These are phyloP conservation scores for Straminergon stramineum DNA, from an alignment of 225 moss, liverwort and hornwort species.

Conservation along the genomic window DNA sequence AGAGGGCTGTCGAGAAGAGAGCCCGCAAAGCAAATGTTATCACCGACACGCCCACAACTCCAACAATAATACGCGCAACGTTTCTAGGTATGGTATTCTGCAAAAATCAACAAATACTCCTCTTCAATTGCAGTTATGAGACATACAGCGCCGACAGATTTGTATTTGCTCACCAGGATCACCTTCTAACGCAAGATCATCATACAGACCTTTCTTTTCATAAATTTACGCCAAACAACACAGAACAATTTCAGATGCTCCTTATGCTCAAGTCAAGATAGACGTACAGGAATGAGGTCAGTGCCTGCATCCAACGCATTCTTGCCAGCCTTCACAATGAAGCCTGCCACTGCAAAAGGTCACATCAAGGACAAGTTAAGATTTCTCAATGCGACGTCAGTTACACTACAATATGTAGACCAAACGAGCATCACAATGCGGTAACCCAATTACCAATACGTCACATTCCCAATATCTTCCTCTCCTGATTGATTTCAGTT, in stretches of 20 bases:
- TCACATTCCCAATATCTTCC: neutral
- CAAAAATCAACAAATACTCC: neutral
- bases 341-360: slow-evolving; percentile 51
- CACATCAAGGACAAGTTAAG: neutral
- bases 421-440: neutral
- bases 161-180: neutral
- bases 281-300: slow-evolving; percentile 67
- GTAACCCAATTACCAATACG: neutral
- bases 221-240: neutral
- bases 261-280: neutral
- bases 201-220: neutral
- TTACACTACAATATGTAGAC: neutral
- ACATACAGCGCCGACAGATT: neutral
- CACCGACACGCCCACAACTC: slow-evolving; percentile 49
- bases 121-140: neutral
- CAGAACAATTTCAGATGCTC: neutral
- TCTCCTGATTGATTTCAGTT: neutral
- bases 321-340: slow-evolving; percentile 57
- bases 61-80: slow-evolving; percentile 76
- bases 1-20: slow-evolving; percentile 74
- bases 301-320: slow-evolving; percentile 74
- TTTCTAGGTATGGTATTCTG: slow-evolving; percentile 73
- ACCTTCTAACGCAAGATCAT: neutral
- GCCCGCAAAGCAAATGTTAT: slow-evolving; percentile 46
- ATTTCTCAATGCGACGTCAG: neutral